Base-by-base conservation (phyloP, 2,329 filamentous ascomycete genomes). In the Sporothrix dimorphospora region DNA sequence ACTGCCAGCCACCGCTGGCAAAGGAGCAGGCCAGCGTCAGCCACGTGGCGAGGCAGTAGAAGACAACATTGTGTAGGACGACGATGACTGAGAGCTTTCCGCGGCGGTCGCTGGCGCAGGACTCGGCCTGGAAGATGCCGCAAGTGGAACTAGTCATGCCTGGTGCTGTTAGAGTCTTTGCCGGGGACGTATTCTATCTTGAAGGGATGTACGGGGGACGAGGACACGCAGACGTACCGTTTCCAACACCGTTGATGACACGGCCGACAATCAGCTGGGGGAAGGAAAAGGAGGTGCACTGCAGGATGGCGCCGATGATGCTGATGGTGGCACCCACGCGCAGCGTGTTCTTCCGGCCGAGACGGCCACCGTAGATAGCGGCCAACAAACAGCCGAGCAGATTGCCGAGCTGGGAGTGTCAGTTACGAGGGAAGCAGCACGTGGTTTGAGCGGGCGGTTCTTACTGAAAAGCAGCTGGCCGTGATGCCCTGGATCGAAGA, bases 81-180 rank as follows among this genome's bases (percentile, higher is more conserved):
- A 67, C 63, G 27, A 67, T 67, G 24, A 67, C 63, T 1, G 63
- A 67, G 6, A 67, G 63, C 16, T 27, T 24, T 11, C 63, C 63
- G 27, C 63, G 42, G 45, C 63, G 63, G 63, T 67, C 27, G 14
- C 63, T 49, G 24, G 63, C 63, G 45, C 63, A 67, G 16, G 63
- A 67, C 24, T 67, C 63, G 16, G 63, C 63, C 24, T 67, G 63
- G 63, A 67, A 67, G 21, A 67, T 67, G 16, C 63, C 63, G 63
- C 63, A 67, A 5, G 63, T 67, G 6, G 63, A 67, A 24, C 63
- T 67, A 12, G 63, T 67, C 63, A 67, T 67, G 42, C 63, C 30
- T 34, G 30, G 30, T 6, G 30, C 3, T 34, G 30, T 34, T 34
- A 34, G 30, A 6, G 30, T 34, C 30, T 34, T 34, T 34, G 30